These are phyloP conservation scores for Penicillium cinerascens DNA, from an alignment of 495 filamentous ascomycete species.

Conservation along the genomic window DNA sequence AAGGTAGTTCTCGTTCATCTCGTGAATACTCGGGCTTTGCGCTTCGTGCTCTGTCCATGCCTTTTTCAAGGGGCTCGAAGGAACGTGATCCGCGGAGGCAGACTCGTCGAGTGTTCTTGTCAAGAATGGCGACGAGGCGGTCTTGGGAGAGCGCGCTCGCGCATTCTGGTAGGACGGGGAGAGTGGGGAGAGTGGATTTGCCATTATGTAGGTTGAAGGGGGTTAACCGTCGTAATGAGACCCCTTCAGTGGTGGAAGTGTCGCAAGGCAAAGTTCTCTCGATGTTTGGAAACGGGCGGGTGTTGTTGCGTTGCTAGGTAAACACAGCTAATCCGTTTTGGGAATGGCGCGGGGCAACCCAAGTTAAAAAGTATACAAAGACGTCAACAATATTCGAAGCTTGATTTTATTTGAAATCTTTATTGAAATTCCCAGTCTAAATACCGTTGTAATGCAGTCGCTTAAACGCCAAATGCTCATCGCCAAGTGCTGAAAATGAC, in stretches of 20 bases:
- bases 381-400: neutral
- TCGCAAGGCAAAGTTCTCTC: neutral
- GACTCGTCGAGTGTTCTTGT: constrained; percentile 26
- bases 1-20: constrained; percentile 11
- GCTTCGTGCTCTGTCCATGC: constrained; percentile 12
- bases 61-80: constrained; percentile 36
- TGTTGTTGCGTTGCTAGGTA: constrained; percentile 38
- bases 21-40: constrained; percentile 7
- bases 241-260: constrained; percentile 1
- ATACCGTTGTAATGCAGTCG: neutral
- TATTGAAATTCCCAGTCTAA: neutral
- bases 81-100: constrained; percentile 30
- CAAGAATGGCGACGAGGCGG: constrained; percentile 26
- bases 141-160: constrained; percentile 31
- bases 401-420: neutral
- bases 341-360: constrained; percentile 16
- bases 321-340: constrained; percentile 37
- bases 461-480: neutral
- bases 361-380: neutral
- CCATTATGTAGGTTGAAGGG: constrained; percentile 27
- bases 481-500: neutral
- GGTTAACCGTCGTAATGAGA: neutral
- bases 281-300: constrained; percentile 24
- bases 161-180: constrained; percentile 44
- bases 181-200: constrained; percentile 44